Evolutionary conservation across 768 basidiomycete genomes (phyloP).

Genomic region (Lyophyllum semitale): DNA sequence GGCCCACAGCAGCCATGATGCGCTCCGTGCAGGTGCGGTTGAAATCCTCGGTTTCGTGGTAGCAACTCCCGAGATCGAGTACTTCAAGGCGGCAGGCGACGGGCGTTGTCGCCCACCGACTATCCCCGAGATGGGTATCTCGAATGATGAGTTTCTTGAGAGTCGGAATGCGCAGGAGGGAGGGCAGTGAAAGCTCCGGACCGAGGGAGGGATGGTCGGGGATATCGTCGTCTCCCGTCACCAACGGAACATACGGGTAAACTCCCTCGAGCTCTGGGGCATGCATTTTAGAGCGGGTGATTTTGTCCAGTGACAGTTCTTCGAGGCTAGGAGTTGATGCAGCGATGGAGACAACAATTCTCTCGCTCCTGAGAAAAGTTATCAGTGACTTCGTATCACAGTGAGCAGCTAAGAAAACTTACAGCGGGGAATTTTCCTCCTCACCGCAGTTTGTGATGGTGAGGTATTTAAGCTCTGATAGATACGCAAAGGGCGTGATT

Average conservation of each 20-base stretch:
- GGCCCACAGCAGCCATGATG: slow-evolving; percentile 61
- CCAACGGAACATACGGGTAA: slow-evolving; percentile 61
- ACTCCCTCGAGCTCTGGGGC: slow-evolving; percentile 57
- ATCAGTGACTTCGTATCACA: slow-evolving; percentile 7
- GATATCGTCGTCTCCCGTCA: slow-evolving; percentile 61
- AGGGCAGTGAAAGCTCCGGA: slow-evolving; percentile 61
- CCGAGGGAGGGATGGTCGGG: slow-evolving; percentile 56
- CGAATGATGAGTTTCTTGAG: slow-evolving; percentile 64
- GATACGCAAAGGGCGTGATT: slow-evolving; percentile 47
- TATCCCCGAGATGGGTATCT: slow-evolving; percentile 73
- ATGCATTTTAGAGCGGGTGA: slow-evolving; percentile 69
- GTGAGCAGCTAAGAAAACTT: slow-evolving; percentile 21
- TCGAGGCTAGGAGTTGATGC: slow-evolving; percentile 56
- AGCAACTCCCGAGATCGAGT: slow-evolving; percentile 60
- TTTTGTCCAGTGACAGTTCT: slow-evolving; percentile 59
- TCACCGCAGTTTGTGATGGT: slow-evolving; percentile 48
- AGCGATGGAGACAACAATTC: slow-evolving; percentile 69
- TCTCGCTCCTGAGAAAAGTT: slow-evolving; percentile 53
- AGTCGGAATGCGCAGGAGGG: slow-evolving; percentile 62
- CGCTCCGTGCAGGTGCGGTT: slow-evolving; percentile 58
- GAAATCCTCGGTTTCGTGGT: slow-evolving; percentile 51
- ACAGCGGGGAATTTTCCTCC: slow-evolving; percentile 46
- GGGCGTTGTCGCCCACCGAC: slow-evolving; percentile 53
- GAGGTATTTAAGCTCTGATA: slow-evolving; percentile 45
- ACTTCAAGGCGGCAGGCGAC: slow-evolving; percentile 53